Evolutionary conservation across 2,329 filamentous ascomycete genomes (phyloP), one percentile per base, ranked within the genome.

Genomic region (Pestalotiopsis fici): DNA sequence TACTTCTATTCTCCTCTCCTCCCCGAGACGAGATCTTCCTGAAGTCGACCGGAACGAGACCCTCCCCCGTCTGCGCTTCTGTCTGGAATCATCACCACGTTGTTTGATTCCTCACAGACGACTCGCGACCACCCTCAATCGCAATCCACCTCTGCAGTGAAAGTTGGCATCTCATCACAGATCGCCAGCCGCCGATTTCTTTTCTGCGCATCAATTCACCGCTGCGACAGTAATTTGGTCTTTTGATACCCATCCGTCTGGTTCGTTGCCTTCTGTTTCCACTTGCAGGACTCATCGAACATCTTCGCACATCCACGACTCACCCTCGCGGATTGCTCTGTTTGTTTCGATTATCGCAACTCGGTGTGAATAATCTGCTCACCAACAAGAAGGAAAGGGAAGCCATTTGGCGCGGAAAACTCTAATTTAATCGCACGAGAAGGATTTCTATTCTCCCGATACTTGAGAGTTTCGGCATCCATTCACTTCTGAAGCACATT

Each of bases 341-440:
- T 60, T 60, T 27, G 57, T 25, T 15, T 7, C 37, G 6, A 37
- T 61, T 15, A 4, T 39, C 59, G 27, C 12, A 35, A 23, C 31
- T n/a, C 23, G 15, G 59, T 37, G n/a, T 35, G 21, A 25, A 64
- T 13, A 50, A 57, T 27, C 23, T 31, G 27, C 27, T 57, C 25
- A 57, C 13, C 18, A 18, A 27, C 28, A 39, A 18, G n/a, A 27
- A 57, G 27, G 18, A 21, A 31, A 57, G 27, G 23, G 27, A 57
- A 57, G 37, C n/a, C 21, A 25, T n/a, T 39, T 39, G 59, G 59
- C n/a, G n/a, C 21, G 31, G 31, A 59, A 37, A 65, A 65, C 54
- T 57, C 62, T 65, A 65, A 65, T 65, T 35, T 65, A 65, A 57
- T 65, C 37, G 63, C 23, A 65, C 57, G 57, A 35, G 57, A 60